Base-by-base conservation (phyloP, 352 stramenopile genomes). In the Pythium insidiosum region DNA sequence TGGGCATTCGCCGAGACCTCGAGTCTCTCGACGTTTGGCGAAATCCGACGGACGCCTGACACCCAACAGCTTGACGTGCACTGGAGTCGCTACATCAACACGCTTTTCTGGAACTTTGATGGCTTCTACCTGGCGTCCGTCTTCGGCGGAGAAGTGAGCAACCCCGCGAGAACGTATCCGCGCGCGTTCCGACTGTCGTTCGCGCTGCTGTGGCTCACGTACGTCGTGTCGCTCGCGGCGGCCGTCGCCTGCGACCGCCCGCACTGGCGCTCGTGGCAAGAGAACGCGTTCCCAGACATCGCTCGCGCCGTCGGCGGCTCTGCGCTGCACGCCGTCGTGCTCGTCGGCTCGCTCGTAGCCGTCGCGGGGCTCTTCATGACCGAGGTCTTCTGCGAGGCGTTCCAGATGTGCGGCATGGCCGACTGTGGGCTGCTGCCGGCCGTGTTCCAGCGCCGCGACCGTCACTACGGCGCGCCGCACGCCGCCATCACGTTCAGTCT, bases 21-120 rank as follows among this genome's bases (percentile, higher is more conserved):
- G 61, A 94, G 82, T 57, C 76, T 88, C 37, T 97, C 81, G 68
- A 97, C n/a, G n/a, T n/a, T n/a, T n/a, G n/a, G n/a, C 70, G 91
- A 97, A 85, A 56, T 85, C 83, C 42, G 75, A 80, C 59, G 80
- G 29, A 37, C 61, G 22, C 22, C 30, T 26, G 68, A 61, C 26
- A 43, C 56, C n/a, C n/a, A n/a, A n/a, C n/a, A n/a, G n/a, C n/a
- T 58, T 12, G 29, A 56, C 9, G 63, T 72, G 35, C 23, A 89
- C 12, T 95, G 80, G 79, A 51, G 67, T 23, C 61, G 59, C 13
- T 88, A 86, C 29, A 42, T 97, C 6, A 97, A 96, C 50, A 93
- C 93, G 41, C 58, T 97, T 20, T 97, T 95, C 60, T 97, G 86
- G 84, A 96, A 95, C 60, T 78, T 95, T 20, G 96, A 96, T 55